Evolutionary conservation across 2,329 filamentous ascomycete species (phyloP).

Genomic region (Alternaria brassicicola): DNA sequence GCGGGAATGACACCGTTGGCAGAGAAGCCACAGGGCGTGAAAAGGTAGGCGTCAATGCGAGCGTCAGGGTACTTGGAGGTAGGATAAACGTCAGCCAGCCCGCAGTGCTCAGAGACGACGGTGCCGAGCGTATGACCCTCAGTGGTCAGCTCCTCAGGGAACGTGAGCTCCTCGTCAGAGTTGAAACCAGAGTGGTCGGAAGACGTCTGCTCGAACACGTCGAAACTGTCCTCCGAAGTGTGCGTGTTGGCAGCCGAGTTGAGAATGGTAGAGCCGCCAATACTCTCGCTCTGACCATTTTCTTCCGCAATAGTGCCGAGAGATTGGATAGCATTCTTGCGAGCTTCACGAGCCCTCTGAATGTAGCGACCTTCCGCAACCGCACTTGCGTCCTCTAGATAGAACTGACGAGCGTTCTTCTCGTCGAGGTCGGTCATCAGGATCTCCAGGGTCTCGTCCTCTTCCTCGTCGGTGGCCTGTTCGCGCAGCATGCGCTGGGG

Average conservation of each 20-base stretch:
- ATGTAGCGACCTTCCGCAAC: slow-evolving; percentile 83
- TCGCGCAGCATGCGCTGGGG: slow-evolving; percentile 61
- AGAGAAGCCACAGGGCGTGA: slow-evolving; percentile 95
- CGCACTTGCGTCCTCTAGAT: slow-evolving; percentile 81
- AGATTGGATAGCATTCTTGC: slow-evolving; percentile 64
- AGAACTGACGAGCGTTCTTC: slow-evolving; percentile 70
- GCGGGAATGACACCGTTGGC: slow-evolving; percentile 94
- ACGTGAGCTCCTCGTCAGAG: slow-evolving; percentile 62
- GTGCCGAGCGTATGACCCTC: slow-evolving; percentile 94
- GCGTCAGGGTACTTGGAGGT: slow-evolving; percentile 87
- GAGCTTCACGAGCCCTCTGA: slow-evolving; percentile 68
- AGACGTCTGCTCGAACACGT: slow-evolving; percentile 80
- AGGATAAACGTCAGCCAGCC: slow-evolving; percentile 87
- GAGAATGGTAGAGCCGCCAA: slow-evolving; percentile 43
- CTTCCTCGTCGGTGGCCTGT: slow-evolving; percentile 54
- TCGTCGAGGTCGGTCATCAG: slow-evolving; percentile 72
- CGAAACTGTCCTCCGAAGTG: slow-evolving; percentile 65
- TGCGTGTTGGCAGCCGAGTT: slow-evolving; percentile 52
- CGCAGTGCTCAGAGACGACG: slow-evolving; percentile 87
- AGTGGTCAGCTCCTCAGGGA: slow-evolving; percentile 79
- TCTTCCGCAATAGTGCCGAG: slow-evolving; percentile 65
- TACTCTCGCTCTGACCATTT: slow-evolving; percentile 46
- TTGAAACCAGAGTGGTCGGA: slow-evolving; percentile 65
- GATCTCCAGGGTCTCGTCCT: slow-evolving; percentile 77
- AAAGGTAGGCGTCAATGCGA: slow-evolving; percentile 93